A percentile compares a stretch with the other conserved stretches of the same genome.
phyloP scores from a whole-genome alignment of 148 eudicot genomes.

The Chenopodium berlandieri region DNA sequence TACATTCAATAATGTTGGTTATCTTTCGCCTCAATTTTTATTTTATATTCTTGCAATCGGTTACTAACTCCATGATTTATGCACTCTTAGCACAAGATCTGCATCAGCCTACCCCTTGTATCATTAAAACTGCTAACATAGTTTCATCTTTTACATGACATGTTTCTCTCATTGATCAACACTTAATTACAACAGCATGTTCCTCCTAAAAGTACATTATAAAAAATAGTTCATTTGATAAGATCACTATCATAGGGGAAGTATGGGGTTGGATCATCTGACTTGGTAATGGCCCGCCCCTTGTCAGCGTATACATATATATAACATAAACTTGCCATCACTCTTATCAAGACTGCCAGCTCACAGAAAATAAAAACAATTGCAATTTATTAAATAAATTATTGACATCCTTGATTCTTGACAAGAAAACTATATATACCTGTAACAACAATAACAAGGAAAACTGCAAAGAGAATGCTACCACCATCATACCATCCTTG shows the following conservation, averaged over 20 bases:
- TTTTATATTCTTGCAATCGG: neutral
- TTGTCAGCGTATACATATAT: neutral
- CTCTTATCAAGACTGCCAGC: neutral
- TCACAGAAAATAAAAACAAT: neutral
- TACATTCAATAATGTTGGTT: too few relatives aligned
- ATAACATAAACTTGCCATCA: neutral
- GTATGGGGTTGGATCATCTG: too few relatives aligned
- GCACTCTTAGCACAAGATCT: neutral
- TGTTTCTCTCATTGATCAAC: neutral
- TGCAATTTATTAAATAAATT: neutral
- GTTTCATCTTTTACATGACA: neutral
- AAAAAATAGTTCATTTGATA: neutral
- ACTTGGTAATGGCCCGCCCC: neutral
- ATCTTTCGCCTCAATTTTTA: neutral
- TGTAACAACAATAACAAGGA: constrained; percentile 82
- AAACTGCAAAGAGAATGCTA: constrained; percentile 88
- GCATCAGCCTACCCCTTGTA: neutral
- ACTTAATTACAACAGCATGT: neutral
- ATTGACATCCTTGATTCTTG: neutral
- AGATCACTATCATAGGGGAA: neutral
- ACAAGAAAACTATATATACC: constrained; percentile 42
- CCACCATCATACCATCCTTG: constrained; percentile 99
- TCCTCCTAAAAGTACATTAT: neutral
- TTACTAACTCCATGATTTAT: too few relatives aligned
- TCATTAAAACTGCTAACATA: neutral